Base-by-base conservation (phyloP, 805 yeast species). In the Ogataea polymorpha region DNA sequence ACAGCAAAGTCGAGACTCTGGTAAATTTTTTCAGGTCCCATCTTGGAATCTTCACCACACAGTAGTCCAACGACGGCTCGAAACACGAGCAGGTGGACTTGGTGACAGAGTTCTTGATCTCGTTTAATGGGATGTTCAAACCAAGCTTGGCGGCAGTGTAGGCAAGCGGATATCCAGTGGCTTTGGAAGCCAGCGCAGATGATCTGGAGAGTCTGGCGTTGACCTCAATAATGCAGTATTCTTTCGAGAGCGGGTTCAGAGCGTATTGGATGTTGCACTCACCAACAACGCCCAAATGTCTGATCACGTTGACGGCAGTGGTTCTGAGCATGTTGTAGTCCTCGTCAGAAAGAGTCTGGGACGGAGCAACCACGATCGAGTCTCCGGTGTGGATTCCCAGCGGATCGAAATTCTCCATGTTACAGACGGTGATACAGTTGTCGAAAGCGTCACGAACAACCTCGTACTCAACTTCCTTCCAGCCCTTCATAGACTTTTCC, bases 301-400 rank as follows among this genome's bases (percentile, higher is more conserved):
- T 82, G 55, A 91, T 93, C 49, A 91, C 96, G 51, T 91, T 93
- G 54, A 93, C 93, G 34, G 99, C 99, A 33, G 99, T 88, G 37
- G 97, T 85, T 72, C 99, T 82, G 62, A 91, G 76, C 98, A 93
- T 93, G 71, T 91, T 87, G 72, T 90, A 91, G 60, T 91, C 99
- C 64, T 87, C 96, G 63, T 91, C 98, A 14, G 96, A 85, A 50
- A 91, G 72, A 31, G 99, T 91, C 72, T 91, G 99, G 32, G 97
- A 90, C 37, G 99, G 99, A 40, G 99, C 99, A 59, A 91, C 96
- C 42, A 91, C 99, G 59, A 91, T 93, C 41, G 98, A 93, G 67
- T 91, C 99, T 76, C 99, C 99, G 45, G 99, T 91, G 64, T 91
- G 99, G 59, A 91, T 90, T 64, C 99, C 99, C 56, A 91, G 77